Evolutionary conservation across 441 rosid species (phyloP), one percentile per base, ranked within the genome.

Genomic region (Pelargonium exstipulatum): DNA sequence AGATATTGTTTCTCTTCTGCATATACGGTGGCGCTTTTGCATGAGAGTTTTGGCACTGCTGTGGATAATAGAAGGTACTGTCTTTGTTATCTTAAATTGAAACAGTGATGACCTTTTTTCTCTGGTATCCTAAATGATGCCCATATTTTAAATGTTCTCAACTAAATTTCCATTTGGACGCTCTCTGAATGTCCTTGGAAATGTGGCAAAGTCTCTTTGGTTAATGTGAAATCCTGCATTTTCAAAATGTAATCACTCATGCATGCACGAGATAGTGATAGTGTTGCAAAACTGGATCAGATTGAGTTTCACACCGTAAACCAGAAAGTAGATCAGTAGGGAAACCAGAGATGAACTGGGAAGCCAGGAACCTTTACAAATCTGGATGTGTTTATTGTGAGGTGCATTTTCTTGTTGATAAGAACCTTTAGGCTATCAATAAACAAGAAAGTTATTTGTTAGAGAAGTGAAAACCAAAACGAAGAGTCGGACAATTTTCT

Each of bases 1-100:
- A 82, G 85, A 69, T 86, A 83, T 75, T 88, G 93, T 65, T 88
- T 85, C 84, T 82, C 88, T 75, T 82, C 92, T 62, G 87, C 88
- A 69, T 86, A 86, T 58, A 78, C 75, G 0, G 72, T 79, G 64
- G 85, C 88, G 51, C 72, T 88, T 75, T 75, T 84, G 86, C 90
- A 86, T 48, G 88, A 86, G 51, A 70, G 80, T 70, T 78, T 86
- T 49, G 89, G 92, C 73, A 46, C 86, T 71, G 72, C 87, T 43
- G 69, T 78, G 75, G 76, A 82, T 67, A 83, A 78, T 58, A 69
- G 73, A 73, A 83, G 87, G 89, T 88, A 78, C 2, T 35, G 42
- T 35, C 0, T 12, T 62, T 62, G 32, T 67, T 2, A 51, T 37
- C 0, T 5, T 1, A 51, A 51, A 22, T 14, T 51, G 17, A 14